phyloP scores from a whole-genome alignment of 805 yeast genomes.

The Monosporozyma servazzii region DNA sequence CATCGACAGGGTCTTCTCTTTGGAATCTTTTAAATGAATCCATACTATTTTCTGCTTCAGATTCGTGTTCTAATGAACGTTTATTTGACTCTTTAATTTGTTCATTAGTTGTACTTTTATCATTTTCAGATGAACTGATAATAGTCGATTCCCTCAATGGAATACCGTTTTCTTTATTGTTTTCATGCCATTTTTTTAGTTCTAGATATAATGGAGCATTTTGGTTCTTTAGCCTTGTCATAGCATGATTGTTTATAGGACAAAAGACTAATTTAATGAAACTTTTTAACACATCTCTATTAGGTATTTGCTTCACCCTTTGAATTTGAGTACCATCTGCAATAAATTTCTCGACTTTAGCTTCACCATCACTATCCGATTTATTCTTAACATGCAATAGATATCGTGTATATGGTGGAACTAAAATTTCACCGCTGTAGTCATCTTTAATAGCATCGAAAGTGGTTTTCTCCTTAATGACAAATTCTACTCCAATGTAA shows the following conservation, averaged over 20 bases:
- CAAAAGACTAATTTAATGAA: conserved; percentile 35
- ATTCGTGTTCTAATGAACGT: neutral
- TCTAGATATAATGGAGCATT: neutral
- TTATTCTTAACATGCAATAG: conserved; percentile 35
- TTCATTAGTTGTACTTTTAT: neutral
- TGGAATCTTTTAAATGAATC: neutral
- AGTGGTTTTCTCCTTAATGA: conserved; percentile 72
- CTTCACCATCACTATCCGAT: neutral
- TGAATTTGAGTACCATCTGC: conserved; percentile 64
- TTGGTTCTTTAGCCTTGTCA: neutral
- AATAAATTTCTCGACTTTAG: conserved; percentile 39
- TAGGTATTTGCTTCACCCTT: conserved; percentile 73
- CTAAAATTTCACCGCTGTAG: conserved; percentile 26
- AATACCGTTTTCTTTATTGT: neutral
- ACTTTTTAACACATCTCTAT: conserved; percentile 80
- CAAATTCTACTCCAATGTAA: conserved; percentile 24
- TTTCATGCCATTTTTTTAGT: neutral
- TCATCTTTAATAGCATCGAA: conserved; percentile 41
- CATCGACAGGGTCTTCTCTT: neutral
- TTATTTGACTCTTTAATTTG: neutral
- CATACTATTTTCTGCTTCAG: neutral
- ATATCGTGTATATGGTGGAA: conserved; percentile 57
- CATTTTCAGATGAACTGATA: neutral
- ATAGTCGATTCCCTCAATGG: neutral
- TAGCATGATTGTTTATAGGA: neutral